Percentiles rank a stretch among this genome's conserved stretches.
These are phyloP conservation scores for Peronosclerospora sorghi DNA, from an alignment of 352 stramenopile species.

Conservation along the genomic window DNA sequence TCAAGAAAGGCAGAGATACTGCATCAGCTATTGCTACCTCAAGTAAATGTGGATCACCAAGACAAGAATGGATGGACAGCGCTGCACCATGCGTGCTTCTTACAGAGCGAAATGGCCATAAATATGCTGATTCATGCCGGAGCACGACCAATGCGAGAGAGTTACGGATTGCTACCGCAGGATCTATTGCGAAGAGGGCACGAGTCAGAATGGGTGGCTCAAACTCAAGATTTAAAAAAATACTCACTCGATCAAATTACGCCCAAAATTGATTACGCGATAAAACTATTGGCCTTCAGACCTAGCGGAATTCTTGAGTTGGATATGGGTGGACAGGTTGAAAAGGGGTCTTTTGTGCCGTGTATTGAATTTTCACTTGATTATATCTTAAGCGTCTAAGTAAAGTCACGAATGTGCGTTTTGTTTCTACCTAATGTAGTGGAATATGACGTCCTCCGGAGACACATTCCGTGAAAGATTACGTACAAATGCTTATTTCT, in stretches of 20 bases:
- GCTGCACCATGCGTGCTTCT: conserved; percentile 69
- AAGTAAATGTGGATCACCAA: conserved; percentile 70
- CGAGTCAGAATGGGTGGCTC: conserved; percentile 50
- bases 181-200: conserved; percentile 64
- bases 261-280: conserved; percentile 45
- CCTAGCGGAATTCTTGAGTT: conserved; percentile 76
- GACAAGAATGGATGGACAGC: conserved; percentile 81
- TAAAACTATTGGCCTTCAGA: conserved; percentile 69
- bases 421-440: conserved; percentile 25
- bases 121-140: conserved; percentile 66
- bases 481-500: conserved; percentile 77
- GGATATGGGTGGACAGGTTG: conserved; percentile 72
- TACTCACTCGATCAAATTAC: conserved; percentile 58
- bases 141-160: conserved; percentile 56
- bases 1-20: conserved; percentile 67
- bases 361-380: conserved; percentile 22
- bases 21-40: conserved; percentile 52
- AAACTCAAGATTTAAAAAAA: conserved; percentile 68
- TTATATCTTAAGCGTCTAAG: background rate
- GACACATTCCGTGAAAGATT: conserved; percentile 76
- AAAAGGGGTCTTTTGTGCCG: conserved; percentile 75
- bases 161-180: conserved; percentile 63
- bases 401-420: background rate
- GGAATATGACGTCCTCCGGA: conserved; percentile 69
- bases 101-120: conserved; percentile 60